Conservation (phyloP, 768 basidiomycete species). For the Russula sp. region DNA sequence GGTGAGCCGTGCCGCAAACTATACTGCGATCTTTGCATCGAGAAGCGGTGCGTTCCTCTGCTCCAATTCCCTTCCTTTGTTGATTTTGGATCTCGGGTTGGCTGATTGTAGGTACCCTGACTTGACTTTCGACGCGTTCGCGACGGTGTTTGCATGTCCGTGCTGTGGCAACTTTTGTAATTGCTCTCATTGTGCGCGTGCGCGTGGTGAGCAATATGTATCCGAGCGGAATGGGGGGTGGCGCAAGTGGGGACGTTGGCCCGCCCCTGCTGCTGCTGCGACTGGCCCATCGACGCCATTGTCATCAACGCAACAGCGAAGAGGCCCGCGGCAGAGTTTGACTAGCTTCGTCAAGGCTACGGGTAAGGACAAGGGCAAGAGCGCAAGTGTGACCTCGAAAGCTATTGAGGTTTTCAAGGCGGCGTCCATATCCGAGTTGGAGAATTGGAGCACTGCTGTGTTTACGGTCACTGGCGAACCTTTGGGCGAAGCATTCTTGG, state of each 20-base stretch:
- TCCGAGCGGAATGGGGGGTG: conserved; percentile 28
- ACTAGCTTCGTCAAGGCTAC: not conserved
- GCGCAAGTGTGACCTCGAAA: not conserved
- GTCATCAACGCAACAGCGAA: not conserved
- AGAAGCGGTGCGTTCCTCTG: conserved; percentile 14
- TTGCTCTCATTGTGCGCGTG: conserved; percentile 41
- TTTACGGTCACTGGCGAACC: not conserved
- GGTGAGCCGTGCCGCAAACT: conserved; percentile 7
- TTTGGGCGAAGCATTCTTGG: not conserved
- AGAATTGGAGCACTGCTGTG: not conserved
- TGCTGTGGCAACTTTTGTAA: conserved; percentile 42
- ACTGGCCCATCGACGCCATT: not conserved
- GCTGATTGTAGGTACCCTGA: conserved; percentile 35
- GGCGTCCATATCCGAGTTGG: not conserved
- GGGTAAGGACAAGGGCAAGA: not conserved
- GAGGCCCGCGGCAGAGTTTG: not conserved
- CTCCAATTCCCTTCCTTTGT: not conserved
- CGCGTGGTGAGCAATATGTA: conserved; percentile 44
- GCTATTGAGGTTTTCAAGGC: not conserved
- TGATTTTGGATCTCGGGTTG: not conserved
- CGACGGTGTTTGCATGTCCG: conserved; percentile 39
- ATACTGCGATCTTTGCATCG: conserved; percentile 19
- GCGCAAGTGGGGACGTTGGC: conserved; percentile 6
- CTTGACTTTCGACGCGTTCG: conserved; percentile 32
- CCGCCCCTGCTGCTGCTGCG: not conserved